Evolutionary conservation across 495 filamentous ascomycete species (phyloP).

Genomic region (Trichoderma orchidacearum): DNA sequence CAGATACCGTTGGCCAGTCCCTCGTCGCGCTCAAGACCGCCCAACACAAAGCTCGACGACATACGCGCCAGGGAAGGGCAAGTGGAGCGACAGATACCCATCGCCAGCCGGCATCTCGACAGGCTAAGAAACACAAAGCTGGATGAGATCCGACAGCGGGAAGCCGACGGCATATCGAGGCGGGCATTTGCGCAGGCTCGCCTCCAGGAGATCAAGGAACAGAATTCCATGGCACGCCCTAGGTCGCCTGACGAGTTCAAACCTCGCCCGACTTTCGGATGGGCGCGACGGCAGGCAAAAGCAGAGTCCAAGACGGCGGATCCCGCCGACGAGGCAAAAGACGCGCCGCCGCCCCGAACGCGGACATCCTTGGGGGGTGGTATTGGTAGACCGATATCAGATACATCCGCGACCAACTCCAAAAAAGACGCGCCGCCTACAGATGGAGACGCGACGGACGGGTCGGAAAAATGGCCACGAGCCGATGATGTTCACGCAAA

Average conservation of each 20-base stretch:
- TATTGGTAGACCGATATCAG: slow-evolving; percentile 10
- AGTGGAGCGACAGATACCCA: slow-evolving; percentile 11
- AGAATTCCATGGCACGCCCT: slow-evolving; percentile 14
- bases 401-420: slow-evolving; percentile 42
- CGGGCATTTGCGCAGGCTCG: slow-evolving; percentile 44
- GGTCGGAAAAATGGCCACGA: too few species aligned
- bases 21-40: background rate
- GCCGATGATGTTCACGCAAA: too few species aligned
- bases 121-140: slow-evolving; percentile 22
- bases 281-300: slow-evolving; percentile 3
- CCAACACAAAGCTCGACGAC: slow-evolving; percentile 30
- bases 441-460: background rate
- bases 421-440: slow-evolving; percentile 9
- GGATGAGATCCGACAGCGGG: slow-evolving; percentile 42
- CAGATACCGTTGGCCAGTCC: background rate
- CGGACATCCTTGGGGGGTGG: background rate
- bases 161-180: slow-evolving; percentile 44
- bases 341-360: slow-evolving; percentile 19
- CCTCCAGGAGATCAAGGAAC: slow-evolving; percentile 44
- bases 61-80: slow-evolving; percentile 38
- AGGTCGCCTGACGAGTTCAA: slow-evolving; percentile 12
- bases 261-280: background rate
- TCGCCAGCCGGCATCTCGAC: slow-evolving; percentile 5
- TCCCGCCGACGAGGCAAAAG: slow-evolving; percentile 15
- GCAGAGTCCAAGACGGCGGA: slow-evolving; percentile 11